Evolutionary conservation across 2,329 filamentous ascomycete species (phyloP), one percentile per base, ranked within the genome.

Genomic region (Penicillium brevicompactum): DNA sequence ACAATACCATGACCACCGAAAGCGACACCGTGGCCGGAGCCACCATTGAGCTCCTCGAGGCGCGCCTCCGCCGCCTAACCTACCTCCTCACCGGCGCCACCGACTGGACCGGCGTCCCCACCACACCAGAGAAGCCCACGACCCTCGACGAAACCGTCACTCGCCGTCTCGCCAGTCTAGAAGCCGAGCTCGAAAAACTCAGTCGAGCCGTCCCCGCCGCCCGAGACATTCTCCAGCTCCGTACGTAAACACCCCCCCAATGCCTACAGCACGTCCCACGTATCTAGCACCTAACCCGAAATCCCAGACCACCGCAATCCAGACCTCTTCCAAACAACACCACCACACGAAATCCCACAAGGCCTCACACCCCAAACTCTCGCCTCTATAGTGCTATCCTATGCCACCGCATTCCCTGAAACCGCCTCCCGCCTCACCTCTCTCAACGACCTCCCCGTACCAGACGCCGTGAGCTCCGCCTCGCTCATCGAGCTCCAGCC

Each of bases 351-450:
- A 37, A 62, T 74, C 38, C 74, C 74, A 4, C 62, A 73, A 46
- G 69, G 67, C 30, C 67, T 78, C 10, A 71, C 70, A 4, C 67
- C 67, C 1, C 66, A 70, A 38, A 70, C 73, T 40, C 69, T 77
- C 38, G 62, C 72, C 34, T 74, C 75, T 1, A 74, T 76, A 41
- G 71, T 80, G 44, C 68, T 78, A 16, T 73, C 77, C 14, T 77
- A 78, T 57, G 76, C 77, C 7, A 69, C 76, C 13, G 68, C 76
- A 5, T 80, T 76, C 59, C 76, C 77, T 14, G 76, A 78, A 62
- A 80, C 78, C 5, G 73, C 77, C 5, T 79, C 78, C 1, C 73
- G 77, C 3, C 72, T 81, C 1, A 75, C 75, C n/a, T 79, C 78
- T 0, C 67, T 81, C 11, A 74, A 79, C 49, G 78, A 80, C 55